These are phyloP conservation scores for Celoporthe dispersa DNA, from an alignment of 2,329 filamentous ascomycete species.

Conservation along the genomic window DNA sequence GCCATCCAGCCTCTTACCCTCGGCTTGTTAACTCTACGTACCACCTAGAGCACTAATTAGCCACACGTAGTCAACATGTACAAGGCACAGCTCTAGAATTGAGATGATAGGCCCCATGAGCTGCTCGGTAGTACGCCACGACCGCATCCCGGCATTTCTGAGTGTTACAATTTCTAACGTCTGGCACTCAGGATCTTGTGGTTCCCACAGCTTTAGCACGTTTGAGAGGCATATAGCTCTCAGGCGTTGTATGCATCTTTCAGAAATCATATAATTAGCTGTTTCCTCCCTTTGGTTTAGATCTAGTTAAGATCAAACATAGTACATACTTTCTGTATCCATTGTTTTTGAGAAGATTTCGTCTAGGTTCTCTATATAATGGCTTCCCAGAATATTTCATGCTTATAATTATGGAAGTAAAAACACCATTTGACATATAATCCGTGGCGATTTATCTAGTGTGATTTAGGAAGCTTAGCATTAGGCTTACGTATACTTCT, in stretches of 20 bases:
- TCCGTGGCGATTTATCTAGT: too few species aligned
- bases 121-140: background rate
- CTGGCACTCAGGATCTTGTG: too few species aligned
- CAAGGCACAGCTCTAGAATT: background rate
- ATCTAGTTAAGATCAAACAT: background rate
- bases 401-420: background rate
- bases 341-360: background rate
- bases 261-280: too few species aligned
- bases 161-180: background rate
- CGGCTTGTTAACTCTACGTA: background rate
- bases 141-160: background rate
- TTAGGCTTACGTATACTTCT: too few species aligned
- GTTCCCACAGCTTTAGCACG: too few species aligned
- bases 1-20: background rate
- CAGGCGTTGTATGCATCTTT: too few species aligned
- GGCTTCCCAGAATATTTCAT: background rate
- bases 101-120: background rate
- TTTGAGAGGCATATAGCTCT: background rate
- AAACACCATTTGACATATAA: background rate
- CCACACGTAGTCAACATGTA: background rate
- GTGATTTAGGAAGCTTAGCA: too few species aligned
- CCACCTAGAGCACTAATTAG: background rate
- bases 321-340: background rate
- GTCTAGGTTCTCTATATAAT: background rate
- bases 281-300: too few species aligned